Percentiles rank a stretch among this genome's conserved stretches.
Evolutionary conservation across 139 green algal genomes (phyloP).

Genomic region (Chlamydomonas urium): DNA sequence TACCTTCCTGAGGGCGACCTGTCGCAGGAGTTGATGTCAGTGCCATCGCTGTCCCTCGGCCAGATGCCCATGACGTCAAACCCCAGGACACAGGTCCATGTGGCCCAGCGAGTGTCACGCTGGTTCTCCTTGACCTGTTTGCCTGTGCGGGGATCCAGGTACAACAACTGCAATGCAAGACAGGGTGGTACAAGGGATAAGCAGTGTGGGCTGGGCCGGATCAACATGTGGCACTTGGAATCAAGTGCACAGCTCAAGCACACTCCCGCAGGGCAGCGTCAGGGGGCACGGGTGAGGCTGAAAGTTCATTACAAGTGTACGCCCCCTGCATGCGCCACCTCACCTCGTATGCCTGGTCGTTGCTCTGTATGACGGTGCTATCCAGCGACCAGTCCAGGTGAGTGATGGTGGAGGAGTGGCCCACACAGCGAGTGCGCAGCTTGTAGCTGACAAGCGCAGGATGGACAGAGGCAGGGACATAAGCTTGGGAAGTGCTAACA

Average conservation of each 20-base stretch:
- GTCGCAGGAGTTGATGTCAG: constrained; percentile 63
- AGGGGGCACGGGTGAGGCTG: too few relatives aligned
- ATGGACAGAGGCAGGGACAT: too few relatives aligned
- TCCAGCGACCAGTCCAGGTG: constrained; percentile 63
- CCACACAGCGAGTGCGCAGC: constrained; percentile 27
- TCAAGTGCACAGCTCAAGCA: too few relatives aligned
- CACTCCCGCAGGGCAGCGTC: too few relatives aligned
- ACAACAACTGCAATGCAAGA: constrained; percentile 8
- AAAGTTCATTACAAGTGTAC: background rate
- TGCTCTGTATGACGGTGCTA: constrained; percentile 41
- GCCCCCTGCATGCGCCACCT: background rate
- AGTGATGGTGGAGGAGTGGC: constrained; percentile 55
- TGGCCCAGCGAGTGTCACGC: constrained; percentile 49
- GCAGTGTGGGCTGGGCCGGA: too few relatives aligned
- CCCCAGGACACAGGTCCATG: constrained; percentile 57
- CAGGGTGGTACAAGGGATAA: background rate
- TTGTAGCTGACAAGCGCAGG: constrained; percentile 24
- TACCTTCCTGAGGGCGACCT: constrained; percentile 16
- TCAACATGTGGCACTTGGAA: too few relatives aligned
- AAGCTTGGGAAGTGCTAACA: too few relatives aligned
- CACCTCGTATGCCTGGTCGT: constrained; percentile 37
- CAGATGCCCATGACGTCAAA: constrained; percentile 78
- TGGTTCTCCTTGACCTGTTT: constrained; percentile 45
- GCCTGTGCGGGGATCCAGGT: background rate
- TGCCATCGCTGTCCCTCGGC: constrained; percentile 56